Base-by-base conservation (phyloP, 352 stramenopile species). In the Peronospora belbahrii region DNA sequence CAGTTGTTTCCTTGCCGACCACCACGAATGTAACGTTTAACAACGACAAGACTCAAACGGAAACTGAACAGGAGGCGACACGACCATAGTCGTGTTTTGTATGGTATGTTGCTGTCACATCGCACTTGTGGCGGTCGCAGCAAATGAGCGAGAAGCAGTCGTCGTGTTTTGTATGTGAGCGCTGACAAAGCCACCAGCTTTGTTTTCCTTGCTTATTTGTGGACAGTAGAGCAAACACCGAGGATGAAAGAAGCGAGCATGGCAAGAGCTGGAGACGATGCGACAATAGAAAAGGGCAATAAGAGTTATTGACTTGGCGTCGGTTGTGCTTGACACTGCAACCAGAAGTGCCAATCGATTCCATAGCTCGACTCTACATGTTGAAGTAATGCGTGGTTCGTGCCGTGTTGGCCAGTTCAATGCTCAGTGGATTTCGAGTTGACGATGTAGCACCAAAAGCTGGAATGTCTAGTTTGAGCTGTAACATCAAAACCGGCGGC, bases 81-180 rank as follows among this genome's bases (percentile, higher is more conserved):
- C 37, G 52, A 48, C 32, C 48, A 32, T 66, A 65, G 41, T 52
- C 13, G 52, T 30, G 25, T 48, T 54, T 53, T 42, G 59, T 47
- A 63, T 32, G 44, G 48, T 38, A 47, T 19, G 33, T 52, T 42
- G 48, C 37, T 40, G 36, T 45, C 30, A 9, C 45, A 41, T 43
- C 15, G 19, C 25, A 46, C 28, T 13, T 24, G 28, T 17, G 20
- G 27, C 42, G n/a, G 35, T 23, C 18, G 42, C 23, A 30, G 10
- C 14, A 38, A 15, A 30, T 20, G 33, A 48, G 23, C 28, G 15
- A 30, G 18, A 22, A 53, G 28, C 31, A 53, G 15, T 27, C n/a
- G n/a, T n/a, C n/a, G n/a, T n/a, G n/a, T n/a, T n/a, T n/a, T 18
- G 47, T 52, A 52, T 48, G 23, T 56, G 48, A 43, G 27, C 39